These are phyloP conservation scores for Kuraishia borneana DNA, from an alignment of 805 yeast genomes.

Conservation along the genomic window DNA sequence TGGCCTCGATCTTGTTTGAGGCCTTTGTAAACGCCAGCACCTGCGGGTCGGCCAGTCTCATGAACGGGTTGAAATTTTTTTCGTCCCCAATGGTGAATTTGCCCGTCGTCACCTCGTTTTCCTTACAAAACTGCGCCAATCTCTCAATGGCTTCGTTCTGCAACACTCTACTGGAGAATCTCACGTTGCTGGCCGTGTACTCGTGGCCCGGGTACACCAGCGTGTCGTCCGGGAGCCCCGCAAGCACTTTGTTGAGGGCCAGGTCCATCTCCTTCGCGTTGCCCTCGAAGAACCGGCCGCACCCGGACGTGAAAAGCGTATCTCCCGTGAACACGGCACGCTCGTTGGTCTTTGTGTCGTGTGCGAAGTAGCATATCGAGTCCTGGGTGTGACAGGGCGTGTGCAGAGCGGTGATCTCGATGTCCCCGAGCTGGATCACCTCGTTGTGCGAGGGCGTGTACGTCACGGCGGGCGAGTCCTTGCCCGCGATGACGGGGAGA, in stretches of 20 bases:
- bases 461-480: conserved; percentile 64
- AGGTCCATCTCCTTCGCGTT: conserved; percentile 67
- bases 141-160: conserved; percentile 36
- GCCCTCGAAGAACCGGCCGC: conserved; percentile 97
- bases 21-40: conserved; percentile 51
- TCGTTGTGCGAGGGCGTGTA: conserved; percentile 60
- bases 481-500: conserved; percentile 76
- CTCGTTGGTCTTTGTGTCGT: conserved; percentile 52
- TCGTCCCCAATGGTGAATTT: conserved; percentile 79
- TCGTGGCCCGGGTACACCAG: conserved; percentile 91
- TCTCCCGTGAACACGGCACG: conserved; percentile 90
- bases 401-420: conserved; percentile 70
- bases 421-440: conserved; percentile 48
- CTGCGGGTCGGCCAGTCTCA: conserved; percentile 59
- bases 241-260: conserved; percentile 51
- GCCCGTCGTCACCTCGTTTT: conserved; percentile 76
- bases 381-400: conserved; percentile 99
- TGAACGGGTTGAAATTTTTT: conserved; percentile 75
- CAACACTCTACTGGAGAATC: conserved; percentile 61
- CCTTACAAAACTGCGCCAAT: conserved; percentile 38
- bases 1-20: conserved; percentile 38
- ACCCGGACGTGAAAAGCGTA: conserved; percentile 86
- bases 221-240: conserved; percentile 55
- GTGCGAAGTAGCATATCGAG: conserved; percentile 76
- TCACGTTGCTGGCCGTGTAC: conserved; percentile 74